Base-by-base conservation (phyloP, 345 rosid species). In the Gossypium turneri region DNA sequence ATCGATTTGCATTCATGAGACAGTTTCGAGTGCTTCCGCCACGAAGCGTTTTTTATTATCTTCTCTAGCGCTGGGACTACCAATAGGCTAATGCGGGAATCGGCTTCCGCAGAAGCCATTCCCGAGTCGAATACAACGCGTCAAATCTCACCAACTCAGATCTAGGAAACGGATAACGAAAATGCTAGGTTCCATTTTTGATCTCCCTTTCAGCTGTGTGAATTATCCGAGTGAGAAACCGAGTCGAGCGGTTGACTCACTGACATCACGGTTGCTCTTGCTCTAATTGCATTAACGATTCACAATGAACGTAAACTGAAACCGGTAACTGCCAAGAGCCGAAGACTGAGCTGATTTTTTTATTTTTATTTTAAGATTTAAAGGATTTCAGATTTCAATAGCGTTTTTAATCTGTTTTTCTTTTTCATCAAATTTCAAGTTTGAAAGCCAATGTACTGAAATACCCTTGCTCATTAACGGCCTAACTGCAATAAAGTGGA, bases 101-200 rank as follows among this genome's bases (percentile, higher is more conserved):
- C 94, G 89, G 92, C 98, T 89, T 91, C 97, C 94, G 94, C 79
- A 77, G 98, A 94, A 90, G 99, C 96, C 99, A 95, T 95, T 87
- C 98, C 98, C 94, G 76, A 82, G 81, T 79, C 81, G 75, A 75
- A 78, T 73, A 44, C 77, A 81, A 85, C 67, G 70, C 77, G 73
- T 38, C 48, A 64, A 73, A 34, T 34, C 41, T 83, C 85, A 68
- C 64, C 51, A 61, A 80, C 65, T 70, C 79, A 81, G 41, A 34
- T 34, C 41, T 34, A 34, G 41, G 41, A 34, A 34, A 5, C 41
- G 41, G 41, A 34, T 34, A 34, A 5, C 41, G 41, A 34, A 34
- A 34, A 34, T 34, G 41, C 41, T 34, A 34, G 41, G 41, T 34
- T 34, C 41, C 41, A 34, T 34, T 1, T 34, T 5, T 34, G 0